Percentiles rank a stretch among this genome's conserved stretches.
Conservation (phyloP, 805 yeast genomes). For the Hanseniaspora guilliermondii region DNA sequence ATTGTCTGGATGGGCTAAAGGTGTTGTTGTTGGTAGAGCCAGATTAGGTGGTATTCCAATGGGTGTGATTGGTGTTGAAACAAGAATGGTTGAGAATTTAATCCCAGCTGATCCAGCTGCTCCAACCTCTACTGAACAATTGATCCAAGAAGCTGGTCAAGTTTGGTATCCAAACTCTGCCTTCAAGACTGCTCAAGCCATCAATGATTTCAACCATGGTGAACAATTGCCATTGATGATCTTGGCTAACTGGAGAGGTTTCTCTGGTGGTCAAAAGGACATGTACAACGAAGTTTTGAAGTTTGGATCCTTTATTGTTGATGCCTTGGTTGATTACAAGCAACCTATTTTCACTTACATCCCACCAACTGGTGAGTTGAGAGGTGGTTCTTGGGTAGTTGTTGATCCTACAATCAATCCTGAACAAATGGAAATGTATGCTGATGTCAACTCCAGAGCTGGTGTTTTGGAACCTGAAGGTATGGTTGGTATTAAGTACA, state of each 20-base stretch:
- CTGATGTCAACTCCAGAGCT: slow-evolving; percentile 88
- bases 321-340: slow-evolving; percentile 86
- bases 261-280: slow-evolving; percentile 99
- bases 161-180: slow-evolving; percentile 99
- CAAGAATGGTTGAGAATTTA: slow-evolving; percentile 76
- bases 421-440: slow-evolving; percentile 99
- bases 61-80: slow-evolving; percentile 96
- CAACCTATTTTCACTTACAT: slow-evolving; percentile 95
- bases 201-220: slow-evolving; percentile 93
- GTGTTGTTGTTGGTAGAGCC: slow-evolving; percentile 98
- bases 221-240: slow-evolving; percentile 96
- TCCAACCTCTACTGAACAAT: slow-evolving; percentile 78
- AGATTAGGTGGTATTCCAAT: slow-evolving; percentile 97
- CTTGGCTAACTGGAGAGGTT: slow-evolving; percentile 99
- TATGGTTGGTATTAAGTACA: slow-evolving; percentile 96
- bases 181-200: slow-evolving; percentile 97
- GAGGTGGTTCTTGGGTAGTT: slow-evolving; percentile 99
- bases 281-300: slow-evolving; percentile 97
- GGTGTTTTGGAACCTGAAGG: slow-evolving; percentile 99
- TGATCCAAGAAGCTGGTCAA: slow-evolving; percentile 94
- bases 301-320: slow-evolving; percentile 94
- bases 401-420: slow-evolving; percentile 95
- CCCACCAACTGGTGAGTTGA: slow-evolving; percentile 95
- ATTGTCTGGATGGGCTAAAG: slow-evolving; percentile 94
- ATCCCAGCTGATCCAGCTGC: slow-evolving; percentile 98